phyloP scores from a whole-genome alignment of 805 yeast species.

The Suhomyces sp. region DNA sequence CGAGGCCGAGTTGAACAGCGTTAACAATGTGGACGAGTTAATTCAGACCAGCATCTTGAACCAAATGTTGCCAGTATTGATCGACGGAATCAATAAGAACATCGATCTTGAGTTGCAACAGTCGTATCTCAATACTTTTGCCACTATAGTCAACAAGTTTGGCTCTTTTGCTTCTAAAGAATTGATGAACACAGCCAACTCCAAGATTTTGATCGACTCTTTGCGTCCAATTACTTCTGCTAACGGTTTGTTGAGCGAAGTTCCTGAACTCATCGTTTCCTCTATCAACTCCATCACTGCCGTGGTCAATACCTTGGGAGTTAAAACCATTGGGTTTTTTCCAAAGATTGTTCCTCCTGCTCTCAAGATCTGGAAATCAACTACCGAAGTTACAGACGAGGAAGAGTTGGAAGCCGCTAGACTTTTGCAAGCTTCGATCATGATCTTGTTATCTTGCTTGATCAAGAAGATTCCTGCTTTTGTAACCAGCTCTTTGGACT shows the following conservation, averaged over 20 bases:
- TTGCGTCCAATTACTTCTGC: conserved; percentile 49
- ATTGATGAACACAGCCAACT: conserved; percentile 37
- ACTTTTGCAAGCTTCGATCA: conserved; percentile 64
- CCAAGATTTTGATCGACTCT: conserved; percentile 45
- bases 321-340: conserved; percentile 78
- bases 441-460: conserved; percentile 70
- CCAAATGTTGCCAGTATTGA: conserved; percentile 49
- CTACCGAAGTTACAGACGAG: conserved; percentile 19
- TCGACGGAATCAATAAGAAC: conserved; percentile 34
- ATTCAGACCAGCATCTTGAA: conserved; percentile 52
- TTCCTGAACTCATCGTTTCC: conserved; percentile 66
- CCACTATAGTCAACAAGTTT: conserved; percentile 61
- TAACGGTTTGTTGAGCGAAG: conserved; percentile 51
- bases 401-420: conserved; percentile 16
- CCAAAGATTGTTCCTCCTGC: conserved; percentile 81
- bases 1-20: conserved; percentile 57
- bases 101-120: conserved; percentile 55
- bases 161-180: conserved; percentile 31
- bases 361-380: conserved; percentile 53
- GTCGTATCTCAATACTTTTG: conserved; percentile 65
- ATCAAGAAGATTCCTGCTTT: conserved; percentile 85
- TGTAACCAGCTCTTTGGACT: conserved; percentile 63
- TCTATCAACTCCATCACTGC: conserved; percentile 71
- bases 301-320: conserved; percentile 73
- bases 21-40: conserved; percentile 35